Evolutionary conservation across 208 protist genomes (phyloP), one percentile per base, ranked within the genome.

Genomic region (Leishmania amazonensis): DNA sequence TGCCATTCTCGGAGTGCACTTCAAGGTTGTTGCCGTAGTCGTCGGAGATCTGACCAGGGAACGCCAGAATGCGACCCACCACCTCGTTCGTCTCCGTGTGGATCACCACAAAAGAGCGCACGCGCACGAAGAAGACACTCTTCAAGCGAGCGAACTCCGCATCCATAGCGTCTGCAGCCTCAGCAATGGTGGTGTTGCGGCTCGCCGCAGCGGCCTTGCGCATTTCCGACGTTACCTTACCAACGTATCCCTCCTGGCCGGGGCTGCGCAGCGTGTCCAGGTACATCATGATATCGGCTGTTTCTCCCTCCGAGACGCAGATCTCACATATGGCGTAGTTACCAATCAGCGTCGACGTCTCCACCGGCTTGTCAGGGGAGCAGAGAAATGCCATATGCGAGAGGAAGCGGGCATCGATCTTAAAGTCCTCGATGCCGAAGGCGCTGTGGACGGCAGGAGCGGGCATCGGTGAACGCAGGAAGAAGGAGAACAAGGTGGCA

Each of bases 11-110:
- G 42, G 53, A 74, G 84, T 78, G 86, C 79, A 81, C 78, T n/a
- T 92, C 88, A n/a, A 92, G 88, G 84, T 91, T 91, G 84, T 88
- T 89, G 81, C 88, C 88, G 71, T 87, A 91, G 86, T 91, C 88
- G 58, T 92, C 86, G 47, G 86, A 87, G 75, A 89, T 81, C 78
- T 92, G 86, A 24, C 87, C 86, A 0, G 86, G 88, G 78, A 90
- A 90, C 60, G 76, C 76, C 38, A 90, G 75, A 6, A 92, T 62
- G 72, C 88, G 85, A 60, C 86, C 86, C 35, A 92, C 54, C 53
- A 75, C 24, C 53, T 84, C 77, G 58, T 80, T 65, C 42, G 86
- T 88, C 28, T 86, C 86, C 60, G 81, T 81, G 65, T 81, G 75
- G 51, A 86, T 80, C 47, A 92, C 86, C 57, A 84, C 6, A 71